phyloP scores from a whole-genome alignment of 2,329 filamentous ascomycete species.

The Talaromyces funiculosus region DNA sequence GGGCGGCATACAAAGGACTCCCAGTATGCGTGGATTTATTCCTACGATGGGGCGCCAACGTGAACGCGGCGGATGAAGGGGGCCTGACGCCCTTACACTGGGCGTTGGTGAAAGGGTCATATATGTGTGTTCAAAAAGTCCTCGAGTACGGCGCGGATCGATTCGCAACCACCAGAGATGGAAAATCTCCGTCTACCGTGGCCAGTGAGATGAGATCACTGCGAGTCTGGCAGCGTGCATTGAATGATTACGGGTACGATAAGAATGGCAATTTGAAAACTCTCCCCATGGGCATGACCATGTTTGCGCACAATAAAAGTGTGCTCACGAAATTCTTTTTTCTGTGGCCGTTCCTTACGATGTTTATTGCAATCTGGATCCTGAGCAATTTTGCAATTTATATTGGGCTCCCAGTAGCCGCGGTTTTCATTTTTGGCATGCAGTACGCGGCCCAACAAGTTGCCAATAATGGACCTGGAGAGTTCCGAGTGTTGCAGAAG shows the following conservation, averaged over 20 bases:
- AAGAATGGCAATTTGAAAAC: conserved; percentile 66
- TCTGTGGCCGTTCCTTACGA: conserved; percentile 73
- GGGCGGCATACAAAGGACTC: conserved; percentile 97
- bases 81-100: conserved; percentile 94
- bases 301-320: conserved; percentile 66
- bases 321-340: conserved; percentile 86
- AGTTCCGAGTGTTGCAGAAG: conserved; percentile 85
- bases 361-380: conserved; percentile 66
- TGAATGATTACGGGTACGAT: conserved; percentile 79
- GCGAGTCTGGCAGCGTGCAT: conserved; percentile 72
- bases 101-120: conserved; percentile 89
- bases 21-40: conserved; percentile 88
- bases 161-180: conserved; percentile 80
- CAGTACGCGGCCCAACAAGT: conserved; percentile 74
- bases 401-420: conserved; percentile 65
- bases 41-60: conserved; percentile 88
- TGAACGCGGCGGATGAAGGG: conserved; percentile 83
- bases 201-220: conserved; percentile 86
- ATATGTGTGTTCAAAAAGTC: conserved; percentile 84
- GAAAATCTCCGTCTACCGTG: conserved; percentile 82
- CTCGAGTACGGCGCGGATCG: conserved; percentile 93
- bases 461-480: conserved; percentile 73
- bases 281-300: conserved; percentile 67
- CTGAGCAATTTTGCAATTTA: conserved; percentile 70
- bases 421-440: conserved; percentile 59